Base-by-base conservation (phyloP, 257 asterid genomes). In the Catharanthus roseus region DNA sequence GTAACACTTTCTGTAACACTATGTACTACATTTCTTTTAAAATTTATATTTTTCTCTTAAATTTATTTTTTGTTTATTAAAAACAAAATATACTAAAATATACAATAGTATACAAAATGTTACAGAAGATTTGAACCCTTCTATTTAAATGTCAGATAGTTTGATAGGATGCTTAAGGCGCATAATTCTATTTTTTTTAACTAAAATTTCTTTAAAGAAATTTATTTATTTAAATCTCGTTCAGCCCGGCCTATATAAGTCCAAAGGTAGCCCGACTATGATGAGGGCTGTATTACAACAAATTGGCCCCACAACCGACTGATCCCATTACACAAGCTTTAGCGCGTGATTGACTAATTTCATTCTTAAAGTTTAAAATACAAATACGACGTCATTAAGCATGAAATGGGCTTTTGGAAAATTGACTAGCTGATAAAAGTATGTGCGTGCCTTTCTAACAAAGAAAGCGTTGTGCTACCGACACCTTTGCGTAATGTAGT, bases 381-480 rank as follows among this genome's bases (percentile, higher is more conserved):
- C 2, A 10, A 18, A 0, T 9, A 3, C 39, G 44, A 68, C 78
- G 56, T 2, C 74, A 65, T 58, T 45, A 18, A 9, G n/a, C n/a
- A 3, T 29, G 11, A 3, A 24, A 3, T 28, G 1, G 5, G n/a
- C n/a, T 34, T 0, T n/a, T 10, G 1, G n/a, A 29, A 44, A 16
- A 23, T 10, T 10, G 55, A 38, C 47, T 5, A 26, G 23, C 33
- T 50, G 6, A 33, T 49, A 65, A 21, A 67, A 11, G 51, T 3
- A 47, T 34, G 53, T 42, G 38, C 44, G 67, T 72, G 39, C 29
- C 77, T 50, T 72, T 31, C 5, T 36, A 26, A 12, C 67, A 42
- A 77, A 68, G 68, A 34, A n/a, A 47, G 69, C 71, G 62, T 24
- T 19, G 19, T 28, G 1, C 1, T n/a, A 66, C 70, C 74, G 71